Evolutionary conservation across 208 protist genomes (phyloP).

Genomic region (Trypanosoma melophagium): DNA sequence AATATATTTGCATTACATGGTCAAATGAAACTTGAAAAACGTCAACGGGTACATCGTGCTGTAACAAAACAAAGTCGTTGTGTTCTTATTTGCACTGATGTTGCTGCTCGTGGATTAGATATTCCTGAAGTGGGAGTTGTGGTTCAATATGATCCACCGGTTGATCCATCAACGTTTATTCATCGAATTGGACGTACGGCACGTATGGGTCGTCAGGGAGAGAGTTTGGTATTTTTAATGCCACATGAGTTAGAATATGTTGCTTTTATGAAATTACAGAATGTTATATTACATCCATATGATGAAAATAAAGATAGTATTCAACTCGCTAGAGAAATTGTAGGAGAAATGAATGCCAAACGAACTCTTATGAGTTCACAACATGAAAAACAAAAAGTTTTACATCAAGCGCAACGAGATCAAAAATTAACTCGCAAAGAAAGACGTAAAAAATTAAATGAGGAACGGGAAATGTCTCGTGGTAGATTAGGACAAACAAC

Average conservation of each 20-base stretch:
- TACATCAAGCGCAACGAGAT: conserved; percentile 71
- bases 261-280: conserved; percentile 89
- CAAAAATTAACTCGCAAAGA: conserved; percentile 72
- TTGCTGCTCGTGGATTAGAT: conserved; percentile 95
- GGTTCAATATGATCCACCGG: conserved; percentile 97
- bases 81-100: conserved; percentile 96
- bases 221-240: conserved; percentile 92
- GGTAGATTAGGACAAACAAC: conserved; percentile 10
- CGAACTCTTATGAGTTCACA: conserved; percentile 74
- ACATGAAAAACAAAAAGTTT: conserved; percentile 62
- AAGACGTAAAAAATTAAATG: conserved; percentile 60
- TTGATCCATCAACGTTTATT: conserved; percentile 94
- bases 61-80: conserved; percentile 57
- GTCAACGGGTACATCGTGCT: conserved; percentile 76
- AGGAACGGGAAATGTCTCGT: conserved; percentile 50
- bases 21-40: conserved; percentile 89
- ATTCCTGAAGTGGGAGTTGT: conserved; percentile 95
- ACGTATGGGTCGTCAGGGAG: conserved; percentile 92
- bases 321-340: conserved; percentile 47
- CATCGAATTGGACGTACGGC: conserved; percentile 97
- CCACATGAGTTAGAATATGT: conserved; percentile 94
- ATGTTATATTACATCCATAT: conserved; percentile 77
- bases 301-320: conserved; percentile 73
- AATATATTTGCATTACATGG: conserved; percentile 89
- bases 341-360: conserved; percentile 58